phyloP scores from a whole-genome alignment of 2,329 filamentous ascomycete species.

The Anthostomella pinea region DNA sequence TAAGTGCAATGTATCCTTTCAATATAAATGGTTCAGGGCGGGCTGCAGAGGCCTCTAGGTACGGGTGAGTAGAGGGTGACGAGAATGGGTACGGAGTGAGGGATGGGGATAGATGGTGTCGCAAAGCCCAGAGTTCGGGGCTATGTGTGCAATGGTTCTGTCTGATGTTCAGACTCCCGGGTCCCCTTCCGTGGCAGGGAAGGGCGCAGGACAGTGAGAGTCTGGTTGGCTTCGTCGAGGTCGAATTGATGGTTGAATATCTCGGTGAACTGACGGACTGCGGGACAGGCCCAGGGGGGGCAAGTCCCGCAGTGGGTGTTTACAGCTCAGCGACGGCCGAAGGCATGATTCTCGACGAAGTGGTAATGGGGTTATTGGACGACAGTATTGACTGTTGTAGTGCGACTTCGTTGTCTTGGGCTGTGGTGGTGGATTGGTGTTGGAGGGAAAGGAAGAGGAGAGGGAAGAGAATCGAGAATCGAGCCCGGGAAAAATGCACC shows the following conservation, averaged over 20 bases:
- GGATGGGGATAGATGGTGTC: slow-evolving; percentile 10
- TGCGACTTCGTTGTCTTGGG: slow-evolving; percentile 66
- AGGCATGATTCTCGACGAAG: slow-evolving; percentile 73
- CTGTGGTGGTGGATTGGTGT: slow-evolving; percentile 34
- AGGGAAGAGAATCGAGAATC: slow-evolving; percentile 27
- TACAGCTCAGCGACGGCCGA: slow-evolving; percentile 87
- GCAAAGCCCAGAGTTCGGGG: slow-evolving; percentile 18
- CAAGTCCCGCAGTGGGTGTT: slow-evolving; percentile 76
- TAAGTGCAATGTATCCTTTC: too few relatives aligned
- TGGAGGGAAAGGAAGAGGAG: slow-evolving; percentile 33
- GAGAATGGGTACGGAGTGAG: slow-evolving; percentile 7
- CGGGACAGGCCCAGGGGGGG: slow-evolving; percentile 58
- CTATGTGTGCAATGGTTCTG: slow-evolving; percentile 24
- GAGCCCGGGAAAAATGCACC: slow-evolving; percentile 28
- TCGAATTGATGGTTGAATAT: slow-evolving; percentile 58
- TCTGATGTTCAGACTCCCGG: slow-evolving; percentile 34
- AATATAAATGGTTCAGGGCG: too few relatives aligned
- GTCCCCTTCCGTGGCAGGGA: slow-evolving; percentile 18
- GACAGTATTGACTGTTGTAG: too few relatives aligned
- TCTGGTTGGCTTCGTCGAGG: slow-evolving; percentile 65
- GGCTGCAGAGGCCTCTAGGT: neutral
- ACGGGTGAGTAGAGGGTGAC: neutral
- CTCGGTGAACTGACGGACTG: slow-evolving; percentile 87
- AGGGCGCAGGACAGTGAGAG: slow-evolving; percentile 45
- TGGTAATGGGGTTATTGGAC: slow-evolving; percentile 45